These are phyloP conservation scores for Penicillium canariense DNA, from an alignment of 495 filamentous ascomycete species.

Conservation along the genomic window DNA sequence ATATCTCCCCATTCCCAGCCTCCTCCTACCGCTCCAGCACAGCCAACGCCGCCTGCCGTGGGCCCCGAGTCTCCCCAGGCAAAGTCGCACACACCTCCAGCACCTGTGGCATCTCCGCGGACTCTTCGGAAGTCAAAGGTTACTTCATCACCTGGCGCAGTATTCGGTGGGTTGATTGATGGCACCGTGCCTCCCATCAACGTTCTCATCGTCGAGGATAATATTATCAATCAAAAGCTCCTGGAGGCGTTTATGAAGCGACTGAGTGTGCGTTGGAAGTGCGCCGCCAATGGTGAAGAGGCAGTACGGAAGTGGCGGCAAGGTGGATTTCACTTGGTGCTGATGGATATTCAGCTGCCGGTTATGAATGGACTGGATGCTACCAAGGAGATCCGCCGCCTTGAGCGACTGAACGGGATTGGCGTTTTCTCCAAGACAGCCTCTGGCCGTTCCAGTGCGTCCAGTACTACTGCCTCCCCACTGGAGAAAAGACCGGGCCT, in stretches of 20 bases:
- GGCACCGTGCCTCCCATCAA: constrained; percentile 93
- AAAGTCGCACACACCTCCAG: constrained; percentile 37
- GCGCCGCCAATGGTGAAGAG: constrained; percentile 88
- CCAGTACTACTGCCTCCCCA: constrained; percentile 29
- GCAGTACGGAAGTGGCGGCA: constrained; percentile 90
- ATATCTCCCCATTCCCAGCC: constrained; percentile 25
- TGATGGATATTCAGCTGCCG: constrained; percentile 98
- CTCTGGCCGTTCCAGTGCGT: constrained; percentile 38
- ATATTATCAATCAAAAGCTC: constrained; percentile 91
- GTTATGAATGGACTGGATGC: constrained; percentile 96
- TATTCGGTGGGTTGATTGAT: constrained; percentile 66
- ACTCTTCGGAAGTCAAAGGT: constrained; percentile 46
- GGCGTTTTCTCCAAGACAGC: constrained; percentile 71
- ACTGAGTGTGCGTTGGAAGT: constrained; percentile 96
- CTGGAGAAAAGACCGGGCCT: constrained; percentile 25
- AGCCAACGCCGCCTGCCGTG: constrained; percentile 40
- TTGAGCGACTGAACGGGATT: constrained; percentile 87
- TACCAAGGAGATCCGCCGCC: constrained; percentile 90
- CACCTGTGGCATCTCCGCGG: constrained; percentile 39
- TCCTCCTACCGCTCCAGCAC: constrained; percentile 19
- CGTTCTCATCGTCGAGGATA: constrained; percentile 97
- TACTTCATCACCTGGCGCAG: constrained; percentile 31
- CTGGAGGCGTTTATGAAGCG: constrained; percentile 96
- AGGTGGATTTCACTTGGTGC: constrained; percentile 93
- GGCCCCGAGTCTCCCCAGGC: constrained; percentile 37